Percentiles rank a stretch among this genome's conserved stretches.
These are phyloP conservation scores for Suillus ampliporus DNA, from an alignment of 768 basidiomycete species.

Conservation along the genomic window DNA sequence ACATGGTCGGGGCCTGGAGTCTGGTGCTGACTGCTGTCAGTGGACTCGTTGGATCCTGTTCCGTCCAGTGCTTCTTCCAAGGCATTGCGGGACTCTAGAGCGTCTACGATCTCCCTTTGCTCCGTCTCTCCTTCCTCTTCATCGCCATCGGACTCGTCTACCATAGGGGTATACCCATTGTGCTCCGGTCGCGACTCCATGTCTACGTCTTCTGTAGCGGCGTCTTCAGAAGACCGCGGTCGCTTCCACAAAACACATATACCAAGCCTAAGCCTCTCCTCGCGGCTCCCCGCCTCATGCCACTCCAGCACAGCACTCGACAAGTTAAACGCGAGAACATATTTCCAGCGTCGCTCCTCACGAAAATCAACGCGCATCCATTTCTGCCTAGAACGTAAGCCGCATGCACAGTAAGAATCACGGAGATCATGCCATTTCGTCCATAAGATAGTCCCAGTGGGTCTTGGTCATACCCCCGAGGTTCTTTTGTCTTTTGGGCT, in stretches of 20 bases:
- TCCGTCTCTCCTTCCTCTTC: constrained; percentile 66
- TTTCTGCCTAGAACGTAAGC: constrained; percentile 57
- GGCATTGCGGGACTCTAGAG: constrained; percentile 55
- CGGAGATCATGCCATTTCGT: constrained; percentile 75
- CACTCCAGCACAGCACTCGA: constrained; percentile 86
- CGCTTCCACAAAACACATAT: constrained; percentile 72
- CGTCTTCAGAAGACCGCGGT: constrained; percentile 45
- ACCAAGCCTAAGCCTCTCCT: constrained; percentile 68
- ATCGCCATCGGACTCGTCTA: constrained; percentile 56
- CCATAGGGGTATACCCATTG: constrained; percentile 16
- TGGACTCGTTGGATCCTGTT: constrained; percentile 36
- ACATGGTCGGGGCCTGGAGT: constrained; percentile 34
- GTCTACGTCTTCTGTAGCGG: constrained; percentile 36
- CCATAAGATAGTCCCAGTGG: constrained; percentile 95
- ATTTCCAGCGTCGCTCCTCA: constrained; percentile 94
- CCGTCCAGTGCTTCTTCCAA: constrained; percentile 65
- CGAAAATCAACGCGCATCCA: constrained; percentile 97
- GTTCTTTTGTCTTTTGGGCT: constrained; percentile 92
- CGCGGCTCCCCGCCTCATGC: constrained; percentile 73
- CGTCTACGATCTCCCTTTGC: constrained; percentile 59
- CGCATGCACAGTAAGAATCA: constrained; percentile 3
- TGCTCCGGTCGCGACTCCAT: constrained; percentile 30
- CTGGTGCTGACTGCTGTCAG: constrained; percentile 43
- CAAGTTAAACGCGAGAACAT: constrained; percentile 81
- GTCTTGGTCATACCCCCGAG: constrained; percentile 77